Percentiles rank a stretch among this genome's conserved stretches.
Evolutionary conservation across 2,329 filamentous ascomycete genomes (phyloP).

Genomic region (Aspergillus candidus): DNA sequence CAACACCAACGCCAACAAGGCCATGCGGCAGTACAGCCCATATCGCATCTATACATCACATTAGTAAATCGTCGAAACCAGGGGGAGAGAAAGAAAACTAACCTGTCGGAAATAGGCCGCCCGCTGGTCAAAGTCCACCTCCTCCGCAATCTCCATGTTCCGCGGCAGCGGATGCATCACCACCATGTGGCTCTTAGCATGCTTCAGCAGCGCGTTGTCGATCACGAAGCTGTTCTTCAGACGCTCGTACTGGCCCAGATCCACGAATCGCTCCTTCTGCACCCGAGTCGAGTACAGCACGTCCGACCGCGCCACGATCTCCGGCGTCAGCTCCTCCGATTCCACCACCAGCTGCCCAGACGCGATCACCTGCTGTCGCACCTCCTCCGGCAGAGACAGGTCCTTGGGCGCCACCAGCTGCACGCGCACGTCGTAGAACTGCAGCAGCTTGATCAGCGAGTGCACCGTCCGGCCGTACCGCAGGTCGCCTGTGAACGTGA

Average conservation of each 20-base stretch:
- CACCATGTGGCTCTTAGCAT: conserved; percentile 88
- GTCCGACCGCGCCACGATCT: conserved; percentile 79
- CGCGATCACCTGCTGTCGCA: conserved; percentile 63
- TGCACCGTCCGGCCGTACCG: conserved; percentile 91
- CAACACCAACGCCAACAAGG: conserved; percentile 89
- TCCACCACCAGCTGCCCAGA: conserved; percentile 74
- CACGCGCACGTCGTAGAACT: conserved; percentile 90
- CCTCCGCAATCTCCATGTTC: conserved; percentile 87
- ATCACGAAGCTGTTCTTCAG: conserved; percentile 87
- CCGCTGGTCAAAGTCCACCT: conserved; percentile 95
- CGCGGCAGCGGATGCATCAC: conserved; percentile 93
- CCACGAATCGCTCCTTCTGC: conserved; percentile 93
- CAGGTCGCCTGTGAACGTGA: conserved; percentile 92
- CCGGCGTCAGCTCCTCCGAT: conserved; percentile 71
- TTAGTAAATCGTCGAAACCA: conserved; percentile 35
- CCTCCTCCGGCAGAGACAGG: conserved; percentile 67
- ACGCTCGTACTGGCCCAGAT: conserved; percentile 69
- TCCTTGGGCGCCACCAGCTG: conserved; percentile 82
- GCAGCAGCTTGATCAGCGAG: conserved; percentile 86
- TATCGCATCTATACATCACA: conserved; percentile 72
- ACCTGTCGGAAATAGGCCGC: conserved; percentile 99
- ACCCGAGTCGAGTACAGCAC: conserved; percentile 96
- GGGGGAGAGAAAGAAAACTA: conserved; percentile 39
- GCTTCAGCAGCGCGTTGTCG: conserved; percentile 81
- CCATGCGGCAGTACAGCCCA: conserved; percentile 97